Base-by-base conservation (phyloP, 495 filamentous ascomycete genomes). In the Podospora pseudocomata region DNA sequence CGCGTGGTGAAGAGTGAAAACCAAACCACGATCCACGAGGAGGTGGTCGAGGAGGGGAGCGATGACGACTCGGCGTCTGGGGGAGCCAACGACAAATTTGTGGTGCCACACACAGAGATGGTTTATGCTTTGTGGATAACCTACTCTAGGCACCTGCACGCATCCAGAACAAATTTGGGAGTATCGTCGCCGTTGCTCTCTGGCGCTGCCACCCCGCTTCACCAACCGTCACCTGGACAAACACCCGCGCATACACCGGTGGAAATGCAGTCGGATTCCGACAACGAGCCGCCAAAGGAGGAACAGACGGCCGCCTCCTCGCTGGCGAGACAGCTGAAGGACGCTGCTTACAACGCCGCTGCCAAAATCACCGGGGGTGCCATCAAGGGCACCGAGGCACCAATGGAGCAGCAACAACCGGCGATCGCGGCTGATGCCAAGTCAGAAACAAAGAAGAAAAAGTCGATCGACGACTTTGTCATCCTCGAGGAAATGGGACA, bases 401-500 rank as follows among this genome's bases (percentile, higher is more conserved):
- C 78, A 2, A 73, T 73, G 62, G 58, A 71, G 16, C 68, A 71
- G 16, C 68, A 59, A 20, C 73, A 83, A 67, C 77, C 83, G 49
- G 76, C 76, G 28, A 65, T 77, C 15, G 66, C 69, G 4, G 53
- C 70, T 9, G 61, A 72, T 56, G 56, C 60, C 11, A 71, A 70
- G 16, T 71, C 75, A 27, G 73, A 79, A n/a, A 26, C 74, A 9
- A 71, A 71, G 16, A 96, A 94, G 76, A 93, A n/a, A n/a, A n/a
- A 94, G 77, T 88, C 86, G 0, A 98, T 99, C 64, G 81, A 88
- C 59, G 93, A 97, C 78, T 99, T 97, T 78, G 85, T 88, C 34
- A 93, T 98, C 69, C 84, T 99, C 4, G 95, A 99, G 78, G 95
- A 99, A 65, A 97, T 99, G 94, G 95, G 95, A 5, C 93, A 97